A percentile compares a stretch with the other conserved stretches of the same genome.
Conservation (phyloP, 1,284 basidiomycete species). For the Ceratobasidium theobromae region DNA sequence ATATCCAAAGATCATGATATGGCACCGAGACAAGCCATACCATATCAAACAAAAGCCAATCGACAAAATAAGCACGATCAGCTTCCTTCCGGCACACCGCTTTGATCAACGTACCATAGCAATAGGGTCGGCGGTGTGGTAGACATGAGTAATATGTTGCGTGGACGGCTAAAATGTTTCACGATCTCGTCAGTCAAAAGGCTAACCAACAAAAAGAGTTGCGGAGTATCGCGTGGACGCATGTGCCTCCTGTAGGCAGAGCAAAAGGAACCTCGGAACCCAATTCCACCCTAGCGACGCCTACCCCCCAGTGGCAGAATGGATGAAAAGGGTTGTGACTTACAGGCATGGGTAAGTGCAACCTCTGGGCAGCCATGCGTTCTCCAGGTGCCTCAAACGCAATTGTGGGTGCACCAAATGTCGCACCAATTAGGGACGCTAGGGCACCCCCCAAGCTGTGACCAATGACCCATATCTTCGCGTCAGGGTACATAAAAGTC, state of each 20-base stretch:
- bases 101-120: conserved; percentile 34
- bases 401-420: conserved; percentile 92
- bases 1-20: background rate
- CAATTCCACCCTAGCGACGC: background rate
- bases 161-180: conserved; percentile 33
- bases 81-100: background rate
- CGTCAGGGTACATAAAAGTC: conserved; percentile 74
- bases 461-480: conserved; percentile 91
- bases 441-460: conserved; percentile 87
- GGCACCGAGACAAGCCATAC: background rate
- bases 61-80: background rate
- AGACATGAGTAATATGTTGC: conserved; percentile 59
- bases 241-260: background rate
- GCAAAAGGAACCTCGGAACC: background rate
- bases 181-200: background rate
- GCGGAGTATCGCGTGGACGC: background rate
- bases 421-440: conserved; percentile 83
- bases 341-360: conserved; percentile 77
- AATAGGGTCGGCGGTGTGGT: conserved; percentile 80
- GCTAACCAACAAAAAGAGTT: background rate
- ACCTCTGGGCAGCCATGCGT: conserved; percentile 77
- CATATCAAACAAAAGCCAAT: background rate
- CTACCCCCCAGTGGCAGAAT: background rate
- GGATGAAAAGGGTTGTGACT: conserved; percentile 2
- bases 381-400: conserved; percentile 91